phyloP scores from a whole-genome alignment of 345 rosid species.

The Chamaenerion angustifolium region DNA sequence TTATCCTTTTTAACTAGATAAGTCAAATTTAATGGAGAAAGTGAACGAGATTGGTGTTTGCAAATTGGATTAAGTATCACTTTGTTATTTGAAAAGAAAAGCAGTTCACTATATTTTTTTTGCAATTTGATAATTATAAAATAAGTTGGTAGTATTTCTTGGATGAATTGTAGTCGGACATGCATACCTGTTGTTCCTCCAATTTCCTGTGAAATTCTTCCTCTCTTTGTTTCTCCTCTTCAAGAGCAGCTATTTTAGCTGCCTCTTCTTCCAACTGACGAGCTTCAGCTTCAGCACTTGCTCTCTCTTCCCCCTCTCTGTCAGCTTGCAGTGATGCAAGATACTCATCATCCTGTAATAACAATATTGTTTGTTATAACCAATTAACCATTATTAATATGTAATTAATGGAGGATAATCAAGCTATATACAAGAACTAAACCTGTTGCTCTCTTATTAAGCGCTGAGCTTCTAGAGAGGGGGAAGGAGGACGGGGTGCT shows the following conservation, averaged over 20 bases:
- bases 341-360: slow-evolving; percentile 86
- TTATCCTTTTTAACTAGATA: too few relatives aligned
- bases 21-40: too few relatives aligned
- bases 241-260: slow-evolving; percentile 64
- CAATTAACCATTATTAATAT: neutral
- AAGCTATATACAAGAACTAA: slow-evolving; percentile 2
- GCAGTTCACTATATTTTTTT: too few relatives aligned
- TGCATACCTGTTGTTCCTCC: slow-evolving; percentile 78
- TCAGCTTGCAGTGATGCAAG: slow-evolving; percentile 93
- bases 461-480: slow-evolving; percentile 89
- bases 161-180: neutral
- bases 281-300: slow-evolving; percentile 76
- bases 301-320: slow-evolving; percentile 78
- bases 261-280: slow-evolving; percentile 58
- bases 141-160: neutral
- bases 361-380: neutral
- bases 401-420: neutral
- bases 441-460: slow-evolving; percentile 98
- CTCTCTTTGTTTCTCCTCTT: slow-evolving; percentile 55
- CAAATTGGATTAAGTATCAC: too few relatives aligned
- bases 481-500: slow-evolving; percentile 71
- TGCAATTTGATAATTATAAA: too few relatives aligned
- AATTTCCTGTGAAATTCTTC: slow-evolving; percentile 63
- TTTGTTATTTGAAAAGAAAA: too few relatives aligned
- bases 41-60: too few relatives aligned